Evolutionary conservation across 1,284 basidiomycete genomes (phyloP), one percentile per base, ranked within the genome.

Genomic region (Cronartium quercuum): DNA sequence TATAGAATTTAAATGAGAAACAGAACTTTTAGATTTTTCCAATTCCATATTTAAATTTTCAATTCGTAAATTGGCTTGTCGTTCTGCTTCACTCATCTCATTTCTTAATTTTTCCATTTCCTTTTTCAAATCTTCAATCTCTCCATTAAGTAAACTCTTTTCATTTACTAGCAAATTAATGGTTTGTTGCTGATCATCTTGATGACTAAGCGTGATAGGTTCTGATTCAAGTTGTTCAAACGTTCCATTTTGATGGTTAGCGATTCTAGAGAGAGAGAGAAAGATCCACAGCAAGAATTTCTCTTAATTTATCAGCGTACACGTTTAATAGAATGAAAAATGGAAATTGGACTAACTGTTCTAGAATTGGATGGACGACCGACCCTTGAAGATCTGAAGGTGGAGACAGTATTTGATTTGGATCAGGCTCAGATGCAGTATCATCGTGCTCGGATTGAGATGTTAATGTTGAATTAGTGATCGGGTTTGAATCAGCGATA

Each of bases 81-180:
- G 44, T 34, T 74, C 51, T 34, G 40, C 24, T n/a, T 74, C 55
- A 35, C 55, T 2, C 13, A 60, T 63, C 58, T 24, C 40, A 9
- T 55, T 37, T 29, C 51, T 44, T 65, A 74, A 42, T 9, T 66
- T 42, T 29, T 35, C 35, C 29, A 74, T 74, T 57, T 66, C 47
- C 12, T 55, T 44, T 42, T 63, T 62, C 55, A 55, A 66, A 6
- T 74, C 63, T 58, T 74, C 64, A 13, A 58, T 65, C 38, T 74
- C 51, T 40, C 29, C 42, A 24, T 61, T 65, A 24, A 74, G 55
- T 42, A 58, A 13, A 37, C 42, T 74, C 44, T 74, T 74, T 37
- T 74, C 70, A 37, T 63, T 74, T 15, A 74, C 70, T 1, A 74
- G 63, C 34, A 74, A 24, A 34, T 44, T 37, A 29, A 74, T 74